Conservation (phyloP, 176 grass and related monocot genomes). For the Dendrocalamus sinicus region DNA sequence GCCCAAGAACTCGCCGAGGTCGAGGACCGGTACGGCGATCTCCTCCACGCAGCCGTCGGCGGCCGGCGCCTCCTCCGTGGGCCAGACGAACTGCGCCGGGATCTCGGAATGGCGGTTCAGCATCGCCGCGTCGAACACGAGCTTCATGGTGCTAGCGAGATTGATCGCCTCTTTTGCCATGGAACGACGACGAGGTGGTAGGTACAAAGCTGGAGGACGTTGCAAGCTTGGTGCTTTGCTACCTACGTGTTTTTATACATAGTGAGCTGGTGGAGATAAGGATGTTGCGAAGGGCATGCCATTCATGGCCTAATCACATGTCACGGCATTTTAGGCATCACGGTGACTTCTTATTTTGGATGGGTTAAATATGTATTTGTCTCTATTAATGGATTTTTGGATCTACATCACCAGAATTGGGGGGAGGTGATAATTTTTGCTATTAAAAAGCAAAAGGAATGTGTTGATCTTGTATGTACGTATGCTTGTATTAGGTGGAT, state of each 20-base stretch:
- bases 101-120: slow-evolving; percentile 51
- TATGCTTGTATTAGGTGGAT: too few relatives aligned
- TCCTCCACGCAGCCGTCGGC: slow-evolving; percentile 40
- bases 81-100: slow-evolving; percentile 85
- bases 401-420: not conserved
- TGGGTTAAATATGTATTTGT: not conserved
- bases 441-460: not conserved
- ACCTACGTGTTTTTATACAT: not conserved
- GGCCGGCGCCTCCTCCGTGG: slow-evolving; percentile 55
- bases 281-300: not conserved
- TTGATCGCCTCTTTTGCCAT: not conserved
- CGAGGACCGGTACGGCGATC: slow-evolving; percentile 65
- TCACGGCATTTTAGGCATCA: not conserved
- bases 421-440: not conserved
- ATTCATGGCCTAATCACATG: not conserved
- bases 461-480: not conserved
- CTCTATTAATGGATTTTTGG: not conserved
- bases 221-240: too few relatives aligned
- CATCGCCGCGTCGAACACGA: slow-evolving; percentile 64
- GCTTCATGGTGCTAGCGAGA: not conserved
- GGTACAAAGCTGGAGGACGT: slow-evolving; percentile 38
- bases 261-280: not conserved
- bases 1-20: slow-evolving; percentile 52
- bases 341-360: not conserved
- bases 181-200: not conserved